These are phyloP conservation scores for Talaromyces sp. DNA, from an alignment of 2,329 filamentous ascomycete genomes.

Conservation along the genomic window DNA sequence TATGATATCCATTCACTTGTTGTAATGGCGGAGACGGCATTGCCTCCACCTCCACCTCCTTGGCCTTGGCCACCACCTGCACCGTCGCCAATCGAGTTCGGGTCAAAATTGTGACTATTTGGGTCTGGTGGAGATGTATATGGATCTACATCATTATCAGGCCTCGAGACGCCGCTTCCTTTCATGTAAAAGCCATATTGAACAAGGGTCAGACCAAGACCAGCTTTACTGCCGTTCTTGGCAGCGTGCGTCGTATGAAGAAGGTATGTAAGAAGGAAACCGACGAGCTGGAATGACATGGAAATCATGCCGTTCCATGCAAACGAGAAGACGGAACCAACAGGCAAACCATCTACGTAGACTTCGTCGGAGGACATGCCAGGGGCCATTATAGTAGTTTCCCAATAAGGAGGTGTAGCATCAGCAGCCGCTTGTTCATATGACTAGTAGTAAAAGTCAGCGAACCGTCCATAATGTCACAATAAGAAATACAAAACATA, in stretches of 20 bases:
- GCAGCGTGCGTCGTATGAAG: constrained; percentile 96
- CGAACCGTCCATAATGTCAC: constrained; percentile 13
- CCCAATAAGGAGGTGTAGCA: constrained; percentile 95
- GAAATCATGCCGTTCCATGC: constrained; percentile 85
- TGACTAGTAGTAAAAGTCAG: constrained; percentile 55
- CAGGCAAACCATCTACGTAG: constrained; percentile 92
- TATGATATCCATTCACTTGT: constrained; percentile 88
- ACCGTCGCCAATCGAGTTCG: constrained; percentile 56
- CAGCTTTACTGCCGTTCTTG: constrained; percentile 93
- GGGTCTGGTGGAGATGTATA: constrained; percentile 70
- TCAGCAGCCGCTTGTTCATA: constrained; percentile 98
- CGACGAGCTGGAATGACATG: constrained; percentile 93
- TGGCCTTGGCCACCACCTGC: constrained; percentile 26
- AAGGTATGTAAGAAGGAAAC: constrained; percentile 95
- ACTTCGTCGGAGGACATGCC: constrained; percentile 91
- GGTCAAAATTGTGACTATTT: constrained; percentile 84
- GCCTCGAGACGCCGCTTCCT: constrained; percentile 45
- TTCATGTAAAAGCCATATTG: constrained; percentile 98
- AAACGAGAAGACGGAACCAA: constrained; percentile 76
- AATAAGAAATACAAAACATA: constrained; percentile 50
- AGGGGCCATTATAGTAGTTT: constrained; percentile 93
- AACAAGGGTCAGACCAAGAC: constrained; percentile 88
- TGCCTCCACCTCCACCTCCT: constrained; percentile 22
- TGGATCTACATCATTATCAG: constrained; percentile 36
- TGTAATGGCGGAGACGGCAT: constrained; percentile 54